Conservation (phyloP, 108 stramenopile species). For the Skeletonema tropicum region DNA sequence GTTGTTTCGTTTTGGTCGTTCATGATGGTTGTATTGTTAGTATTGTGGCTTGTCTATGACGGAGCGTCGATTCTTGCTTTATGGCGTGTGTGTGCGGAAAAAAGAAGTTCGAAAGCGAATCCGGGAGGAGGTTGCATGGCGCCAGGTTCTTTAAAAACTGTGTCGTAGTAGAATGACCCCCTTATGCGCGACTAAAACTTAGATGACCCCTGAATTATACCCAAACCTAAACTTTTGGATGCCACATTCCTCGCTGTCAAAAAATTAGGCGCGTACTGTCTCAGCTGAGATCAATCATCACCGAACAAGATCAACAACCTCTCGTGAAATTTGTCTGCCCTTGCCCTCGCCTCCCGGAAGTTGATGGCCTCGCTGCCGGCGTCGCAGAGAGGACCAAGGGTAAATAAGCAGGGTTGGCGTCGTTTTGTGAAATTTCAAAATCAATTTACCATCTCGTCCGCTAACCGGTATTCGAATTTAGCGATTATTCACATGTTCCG, state of each 20-base stretch:
- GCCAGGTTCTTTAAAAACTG: background rate
- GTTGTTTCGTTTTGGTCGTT: conserved; percentile 81
- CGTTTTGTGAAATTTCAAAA: too few species aligned
- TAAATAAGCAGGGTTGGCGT: too few species aligned
- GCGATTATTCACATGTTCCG: too few species aligned
- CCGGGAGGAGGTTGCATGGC: background rate
- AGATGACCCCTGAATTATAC: background rate
- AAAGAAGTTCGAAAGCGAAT: too few species aligned
- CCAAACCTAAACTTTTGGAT: background rate
- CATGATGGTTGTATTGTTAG: conserved; percentile 53
- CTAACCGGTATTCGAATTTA: too few species aligned
- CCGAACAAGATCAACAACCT: too few species aligned
- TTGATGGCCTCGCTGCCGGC: background rate
- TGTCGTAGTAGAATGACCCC: background rate
- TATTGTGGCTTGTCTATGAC: background rate
- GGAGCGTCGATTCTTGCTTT: background rate
- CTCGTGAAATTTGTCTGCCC: background rate
- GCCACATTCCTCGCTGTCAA: background rate
- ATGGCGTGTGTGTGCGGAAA: too few species aligned
- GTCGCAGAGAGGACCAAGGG: too few species aligned
- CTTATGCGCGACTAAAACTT: background rate
- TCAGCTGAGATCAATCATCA: too few species aligned
- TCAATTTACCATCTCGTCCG: too few species aligned
- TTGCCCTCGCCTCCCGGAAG: background rate
- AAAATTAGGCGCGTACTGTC: too few species aligned